phyloP scores from a whole-genome alignment of 2,329 filamentous ascomycete genomes.

The Dryadomyces quercus-mongolicae region DNA sequence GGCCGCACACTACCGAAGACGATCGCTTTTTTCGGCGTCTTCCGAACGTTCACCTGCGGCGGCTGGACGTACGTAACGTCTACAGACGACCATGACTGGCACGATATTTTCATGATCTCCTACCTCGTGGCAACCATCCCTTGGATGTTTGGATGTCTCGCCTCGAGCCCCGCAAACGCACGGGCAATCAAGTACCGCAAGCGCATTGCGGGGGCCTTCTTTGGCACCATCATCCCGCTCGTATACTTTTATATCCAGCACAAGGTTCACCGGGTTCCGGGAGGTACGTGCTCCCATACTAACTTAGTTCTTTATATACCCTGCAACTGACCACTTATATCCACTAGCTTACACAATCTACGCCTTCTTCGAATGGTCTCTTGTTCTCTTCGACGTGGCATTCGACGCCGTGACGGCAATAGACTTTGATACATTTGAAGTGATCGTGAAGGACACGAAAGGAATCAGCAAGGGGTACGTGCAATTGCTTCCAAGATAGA shows the following conservation, averaged over 20 bases:
- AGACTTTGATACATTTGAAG: constrained; percentile 82
- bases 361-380: constrained; percentile 93
- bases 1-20: constrained; percentile 69
- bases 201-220: constrained; percentile 71
- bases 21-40: constrained; percentile 65
- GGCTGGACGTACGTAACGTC: constrained; percentile 99
- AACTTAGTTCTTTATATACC: neutral
- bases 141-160: constrained; percentile 86
- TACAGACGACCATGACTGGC: constrained; percentile 96
- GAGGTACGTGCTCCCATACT: constrained; percentile 48
- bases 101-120: constrained; percentile 98
- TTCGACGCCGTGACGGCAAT: constrained; percentile 92
- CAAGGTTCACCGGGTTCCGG: constrained; percentile 87
- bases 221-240: constrained; percentile 77
- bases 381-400: constrained; percentile 88
- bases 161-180: constrained; percentile 74
- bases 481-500: constrained; percentile 17
- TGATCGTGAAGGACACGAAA: constrained; percentile 80
- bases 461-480: constrained; percentile 97
- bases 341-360: constrained; percentile 87
- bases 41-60: constrained; percentile 86
- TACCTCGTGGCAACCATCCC: constrained; percentile 90
- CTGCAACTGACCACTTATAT: neutral
- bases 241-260: constrained; percentile 98
- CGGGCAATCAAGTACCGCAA: constrained; percentile 81